Conservation (phyloP, 1,284 basidiomycete genomes). For the Ceratobasidium sp. region DNA sequence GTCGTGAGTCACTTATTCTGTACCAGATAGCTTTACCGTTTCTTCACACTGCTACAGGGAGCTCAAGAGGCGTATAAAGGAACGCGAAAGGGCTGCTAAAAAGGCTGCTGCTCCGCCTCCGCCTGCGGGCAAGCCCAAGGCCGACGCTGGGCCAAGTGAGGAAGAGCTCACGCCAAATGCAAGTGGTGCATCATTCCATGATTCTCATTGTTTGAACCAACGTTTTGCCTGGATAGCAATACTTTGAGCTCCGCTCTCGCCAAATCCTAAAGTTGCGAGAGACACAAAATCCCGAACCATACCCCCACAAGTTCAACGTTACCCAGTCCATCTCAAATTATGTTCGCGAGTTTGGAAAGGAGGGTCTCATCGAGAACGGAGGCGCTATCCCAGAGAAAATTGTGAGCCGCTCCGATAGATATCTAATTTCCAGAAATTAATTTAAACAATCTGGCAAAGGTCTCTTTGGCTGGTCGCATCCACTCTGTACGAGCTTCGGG, state of each 20-base stretch:
- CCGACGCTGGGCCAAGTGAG: conserved; percentile 59
- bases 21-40: neutral
- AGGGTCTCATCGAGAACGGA: conserved; percentile 74
- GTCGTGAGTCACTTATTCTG: conserved; percentile 63
- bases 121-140: conserved; percentile 51
- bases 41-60: conserved; percentile 65
- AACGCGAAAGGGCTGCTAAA: conserved; percentile 81
- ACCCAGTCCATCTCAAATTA: conserved; percentile 79
- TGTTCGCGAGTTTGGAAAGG: conserved; percentile 76
- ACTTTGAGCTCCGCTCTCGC: conserved; percentile 91
- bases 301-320: conserved; percentile 99
- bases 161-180: conserved; percentile 79
- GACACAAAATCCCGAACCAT: conserved; percentile 89
- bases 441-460: conserved; percentile 53
- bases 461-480: conserved; percentile 46
- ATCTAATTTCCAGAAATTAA: neutral
- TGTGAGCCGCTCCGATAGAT: neutral
- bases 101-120: conserved; percentile 65
- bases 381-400: conserved; percentile 24
- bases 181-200: neutral
- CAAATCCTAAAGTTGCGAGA: conserved; percentile 88
- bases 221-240: conserved; percentile 69
- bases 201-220: neutral
- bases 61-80: conserved; percentile 88
- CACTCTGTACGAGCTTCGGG: conserved; percentile 83